Percentiles rank a stretch among this genome's conserved stretches.
Conservation (phyloP, 2,329 filamentous ascomycete species). For the Xylaria sp. region DNA sequence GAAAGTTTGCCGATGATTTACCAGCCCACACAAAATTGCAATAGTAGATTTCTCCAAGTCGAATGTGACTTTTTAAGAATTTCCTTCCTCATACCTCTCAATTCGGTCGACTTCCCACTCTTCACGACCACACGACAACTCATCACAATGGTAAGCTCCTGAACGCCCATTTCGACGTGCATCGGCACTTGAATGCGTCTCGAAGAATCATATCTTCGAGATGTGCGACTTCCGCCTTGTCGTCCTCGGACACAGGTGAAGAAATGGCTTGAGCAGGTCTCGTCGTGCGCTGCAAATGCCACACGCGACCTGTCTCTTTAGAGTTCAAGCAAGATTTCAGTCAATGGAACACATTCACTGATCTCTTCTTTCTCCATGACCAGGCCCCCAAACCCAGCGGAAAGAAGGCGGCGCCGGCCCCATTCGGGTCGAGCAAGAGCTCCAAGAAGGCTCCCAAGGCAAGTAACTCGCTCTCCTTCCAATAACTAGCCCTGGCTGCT, state of each 20-base stretch:
- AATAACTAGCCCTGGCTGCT: background rate
- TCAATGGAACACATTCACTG: conserved; percentile 85
- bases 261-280: conserved; percentile 72
- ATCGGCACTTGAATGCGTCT: conserved; percentile 47
- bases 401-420: conserved; percentile 98
- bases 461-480: conserved; percentile 55
- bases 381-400: conserved; percentile 92
- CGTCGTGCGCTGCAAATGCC: conserved; percentile 65
- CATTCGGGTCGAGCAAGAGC: conserved; percentile 92
- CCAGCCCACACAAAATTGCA: conserved; percentile 46
- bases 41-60: conserved; percentile 38
- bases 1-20: conserved; percentile 43
- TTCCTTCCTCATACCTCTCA: conserved; percentile 49
- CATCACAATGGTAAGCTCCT: conserved; percentile 70
- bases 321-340: conserved; percentile 88
- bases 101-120: conserved; percentile 56
- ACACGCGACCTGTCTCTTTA: conserved; percentile 75
- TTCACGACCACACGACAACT: conserved; percentile 63
- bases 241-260: conserved; percentile 63
- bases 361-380: conserved; percentile 99
- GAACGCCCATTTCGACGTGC: conserved; percentile 48
- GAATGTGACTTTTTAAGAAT: conserved; percentile 45
- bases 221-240: conserved; percentile 55
- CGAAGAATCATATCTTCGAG: conserved; percentile 51
- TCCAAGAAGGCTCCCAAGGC: conserved; percentile 98